Evolutionary conservation across 805 yeast species (phyloP), one percentile per base, ranked within the genome.

Genomic region (Sugiyamaella chiloensis): DNA sequence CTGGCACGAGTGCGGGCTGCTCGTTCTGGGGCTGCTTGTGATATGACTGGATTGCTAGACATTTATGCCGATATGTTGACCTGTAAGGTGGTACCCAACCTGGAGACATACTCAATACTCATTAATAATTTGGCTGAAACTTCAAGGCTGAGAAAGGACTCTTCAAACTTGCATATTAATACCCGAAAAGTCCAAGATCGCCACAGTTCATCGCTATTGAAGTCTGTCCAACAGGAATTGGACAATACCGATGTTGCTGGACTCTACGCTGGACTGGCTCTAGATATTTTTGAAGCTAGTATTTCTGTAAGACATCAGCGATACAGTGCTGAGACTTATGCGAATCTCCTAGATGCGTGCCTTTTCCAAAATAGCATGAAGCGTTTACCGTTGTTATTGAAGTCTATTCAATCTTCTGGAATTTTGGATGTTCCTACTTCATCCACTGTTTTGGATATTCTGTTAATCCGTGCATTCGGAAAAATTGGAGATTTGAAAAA

Each of bases 211-310:
- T 8, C 23, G 14, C n/a, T 46, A 16, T 31, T 55, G 24, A 42
- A 53, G 7, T 40, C 48, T 29, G 53, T 44, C 34, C 39, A 40
- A 16, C 34, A 24, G 2, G 34, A 50, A 14, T 40, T 49, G 7
- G 48, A 49, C 7, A n/a, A 37, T 12, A 17, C 44, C 6, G 51
- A 52, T 2, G 48, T 47, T 11, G 50, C 56, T 7, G 48, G 43
- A 19, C 48, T 51, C 8, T 59, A 58, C 35, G 46, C 57, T 14
- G 45, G 46, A 11, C 48, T 62, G 24, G 68, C 68, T 1, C 41
- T 64, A 16, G 64, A 65, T 16, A 32, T 64, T 16, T 62, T 61
- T 44, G 56, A 52, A 34, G 67, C 66, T 5, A 52, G 62, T 30
- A 58, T 52, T 30, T 42, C 58, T 6, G 56, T 52, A 14, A 37